Evolutionary conservation across 2,329 filamentous ascomycete genomes (phyloP).

Genomic region (Fusarium nelsonii): DNA sequence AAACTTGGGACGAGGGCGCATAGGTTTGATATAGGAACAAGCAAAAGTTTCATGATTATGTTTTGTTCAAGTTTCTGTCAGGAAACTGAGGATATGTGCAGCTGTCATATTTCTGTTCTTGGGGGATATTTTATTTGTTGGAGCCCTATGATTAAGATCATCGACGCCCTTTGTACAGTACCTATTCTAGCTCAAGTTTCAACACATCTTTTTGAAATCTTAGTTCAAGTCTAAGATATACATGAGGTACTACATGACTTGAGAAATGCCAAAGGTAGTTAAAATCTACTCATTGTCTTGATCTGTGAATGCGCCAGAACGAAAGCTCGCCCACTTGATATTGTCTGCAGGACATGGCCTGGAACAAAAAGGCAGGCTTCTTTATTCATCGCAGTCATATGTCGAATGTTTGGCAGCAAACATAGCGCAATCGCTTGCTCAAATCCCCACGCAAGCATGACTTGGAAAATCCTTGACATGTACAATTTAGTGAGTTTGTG

Average conservation of each 20-base stretch:
- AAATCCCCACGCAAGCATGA: no score
- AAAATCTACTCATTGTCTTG: not conserved
- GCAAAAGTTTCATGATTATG: conserved; percentile 29
- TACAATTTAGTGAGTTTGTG: no score
- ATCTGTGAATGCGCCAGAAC: not conserved
- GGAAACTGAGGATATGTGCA: conserved; percentile 5
- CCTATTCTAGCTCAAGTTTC: not conserved
- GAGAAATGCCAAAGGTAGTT: not conserved
- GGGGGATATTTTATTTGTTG: conserved; percentile 4
- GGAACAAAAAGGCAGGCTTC: no score
- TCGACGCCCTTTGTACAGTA: conserved; percentile 5
- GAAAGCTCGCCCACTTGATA: no score
- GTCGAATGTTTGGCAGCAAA: no score
- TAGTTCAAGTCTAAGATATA: conserved; percentile 5
- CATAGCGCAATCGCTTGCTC: no score
- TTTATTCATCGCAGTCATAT: no score
- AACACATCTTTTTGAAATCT: not conserved
- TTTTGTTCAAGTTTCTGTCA: conserved; percentile 13
- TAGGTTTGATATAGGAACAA: conserved; percentile 27
- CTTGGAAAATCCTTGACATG: no score
- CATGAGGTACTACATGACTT: not conserved
- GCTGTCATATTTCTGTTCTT: not conserved
- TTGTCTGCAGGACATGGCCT: no score
- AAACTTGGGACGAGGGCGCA: conserved; percentile 37
- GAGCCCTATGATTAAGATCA: conserved; percentile 9